A percentile compares a stretch with the other conserved stretches of the same genome.
phyloP scores from a whole-genome alignment of 352 stramenopile species.

The Globisporangium paddicum region DNA sequence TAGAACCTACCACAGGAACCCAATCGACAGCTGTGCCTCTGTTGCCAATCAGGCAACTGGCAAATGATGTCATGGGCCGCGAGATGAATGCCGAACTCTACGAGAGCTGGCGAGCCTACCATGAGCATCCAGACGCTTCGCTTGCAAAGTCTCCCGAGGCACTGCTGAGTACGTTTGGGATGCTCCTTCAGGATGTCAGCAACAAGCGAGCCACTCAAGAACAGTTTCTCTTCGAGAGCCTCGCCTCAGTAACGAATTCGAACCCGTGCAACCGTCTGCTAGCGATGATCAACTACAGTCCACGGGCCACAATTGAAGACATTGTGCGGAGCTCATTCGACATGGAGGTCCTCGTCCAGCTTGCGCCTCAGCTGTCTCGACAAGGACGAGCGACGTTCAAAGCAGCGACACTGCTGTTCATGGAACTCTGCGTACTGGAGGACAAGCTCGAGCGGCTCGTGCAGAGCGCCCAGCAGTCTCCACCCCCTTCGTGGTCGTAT shows the following conservation, averaged over 20 bases:
- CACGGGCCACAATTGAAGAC: slow-evolving; percentile 25
- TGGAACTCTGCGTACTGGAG: slow-evolving; percentile 74
- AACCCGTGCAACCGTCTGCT: slow-evolving; percentile 16
- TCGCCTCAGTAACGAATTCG: not conserved
- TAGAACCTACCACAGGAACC: not conserved
- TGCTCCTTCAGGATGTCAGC: slow-evolving; percentile 17
- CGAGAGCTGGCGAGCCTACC: slow-evolving; percentile 36
- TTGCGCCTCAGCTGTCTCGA: slow-evolving; percentile 22
- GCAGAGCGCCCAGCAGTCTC: not conserved
- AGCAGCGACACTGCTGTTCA: slow-evolving; percentile 17
- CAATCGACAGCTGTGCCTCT: not conserved
- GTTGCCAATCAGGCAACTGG: slow-evolving; percentile 20
- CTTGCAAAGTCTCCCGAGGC: slow-evolving; percentile 1
- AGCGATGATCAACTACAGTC: slow-evolving; percentile 17
- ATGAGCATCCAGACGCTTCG: slow-evolving; percentile 13
- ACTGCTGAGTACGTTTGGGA: slow-evolving; percentile 10
- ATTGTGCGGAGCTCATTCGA: slow-evolving; percentile 38
- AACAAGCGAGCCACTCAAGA: slow-evolving; percentile 1
- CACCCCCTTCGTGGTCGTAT: slow-evolving; percentile 14
- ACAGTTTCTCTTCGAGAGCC: not conserved
- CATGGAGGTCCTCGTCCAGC: slow-evolving; percentile 20
- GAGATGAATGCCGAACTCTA: slow-evolving; percentile 36
- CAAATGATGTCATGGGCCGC: slow-evolving; percentile 23
- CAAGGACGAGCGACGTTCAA: slow-evolving; percentile 18
- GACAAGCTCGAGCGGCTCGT: slow-evolving; percentile 57